phyloP scores from a whole-genome alignment of 257 asterid genomes.

The Ilex aquifolium region DNA sequence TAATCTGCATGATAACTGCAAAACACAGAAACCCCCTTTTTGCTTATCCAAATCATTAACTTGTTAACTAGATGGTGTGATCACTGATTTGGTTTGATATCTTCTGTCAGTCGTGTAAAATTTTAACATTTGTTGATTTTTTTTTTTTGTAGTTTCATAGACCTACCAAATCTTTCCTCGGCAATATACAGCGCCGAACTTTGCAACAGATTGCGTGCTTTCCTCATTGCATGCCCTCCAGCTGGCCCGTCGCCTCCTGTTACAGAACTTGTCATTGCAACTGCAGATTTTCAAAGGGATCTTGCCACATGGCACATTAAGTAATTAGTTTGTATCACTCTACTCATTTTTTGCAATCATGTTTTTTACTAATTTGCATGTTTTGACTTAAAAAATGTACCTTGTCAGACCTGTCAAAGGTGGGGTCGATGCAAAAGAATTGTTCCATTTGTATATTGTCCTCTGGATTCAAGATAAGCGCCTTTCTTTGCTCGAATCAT shows the following conservation, averaged over 20 bases:
- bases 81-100: background rate
- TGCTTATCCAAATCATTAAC: background rate
- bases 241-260: conserved; percentile 47
- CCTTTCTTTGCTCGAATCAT: conserved; percentile 40
- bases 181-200: conserved; percentile 52
- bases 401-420: conserved; percentile 42
- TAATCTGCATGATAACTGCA: too few relatives aligned
- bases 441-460: conserved; percentile 46
- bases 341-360: background rate
- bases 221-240: conserved; percentile 57
- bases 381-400: conserved; percentile 1
- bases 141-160: conserved; percentile 34
- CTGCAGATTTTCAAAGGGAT: conserved; percentile 52
- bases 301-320: conserved; percentile 46
- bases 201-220: conserved; percentile 45
- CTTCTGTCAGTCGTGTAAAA: background rate
- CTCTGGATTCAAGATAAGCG: conserved; percentile 52
- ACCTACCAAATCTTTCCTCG: conserved; percentile 49
- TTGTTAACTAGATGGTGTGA: background rate
- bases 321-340: conserved; percentile 12
- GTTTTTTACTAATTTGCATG: background rate
- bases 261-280: conserved; percentile 45
- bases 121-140: background rate
- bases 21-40: too few relatives aligned
- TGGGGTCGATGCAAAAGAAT: conserved; percentile 50